Conservation (phyloP, 2,329 filamentous ascomycete species). For the Periconia digitata region DNA sequence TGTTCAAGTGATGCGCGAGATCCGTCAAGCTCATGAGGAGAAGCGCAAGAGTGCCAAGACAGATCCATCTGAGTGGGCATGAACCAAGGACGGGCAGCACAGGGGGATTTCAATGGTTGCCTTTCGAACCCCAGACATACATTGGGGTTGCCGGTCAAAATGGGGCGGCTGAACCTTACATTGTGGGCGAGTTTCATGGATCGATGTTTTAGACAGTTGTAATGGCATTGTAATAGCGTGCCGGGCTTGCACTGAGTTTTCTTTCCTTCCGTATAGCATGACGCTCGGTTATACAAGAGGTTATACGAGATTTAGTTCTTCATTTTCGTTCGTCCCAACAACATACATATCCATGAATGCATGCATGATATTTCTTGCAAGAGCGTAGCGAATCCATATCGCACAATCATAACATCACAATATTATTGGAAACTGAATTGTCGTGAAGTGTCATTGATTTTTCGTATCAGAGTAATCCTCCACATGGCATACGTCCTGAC, state of each 20-base stretch:
- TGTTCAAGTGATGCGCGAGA: conserved; percentile 30
- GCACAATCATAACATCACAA: conserved; percentile 11
- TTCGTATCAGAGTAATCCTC: conserved; percentile 29
- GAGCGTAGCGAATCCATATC: background rate
- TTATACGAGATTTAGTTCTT: background rate
- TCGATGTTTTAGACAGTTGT: too few relatives aligned
- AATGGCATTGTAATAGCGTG: background rate
- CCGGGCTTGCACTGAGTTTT: background rate
- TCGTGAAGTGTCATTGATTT: conserved; percentile 43
- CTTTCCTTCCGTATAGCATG: background rate
- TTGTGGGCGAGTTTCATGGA: too few relatives aligned
- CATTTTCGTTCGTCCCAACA: too few relatives aligned
- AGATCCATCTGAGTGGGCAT: conserved; percentile 12
- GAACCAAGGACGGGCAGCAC: background rate
- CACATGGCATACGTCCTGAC: conserved; percentile 38
- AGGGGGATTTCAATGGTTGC: too few relatives aligned
- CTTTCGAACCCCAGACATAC: too few relatives aligned
- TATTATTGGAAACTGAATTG: conserved; percentile 12
- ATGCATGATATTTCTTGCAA: too few relatives aligned
- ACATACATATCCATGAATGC: too few relatives aligned
- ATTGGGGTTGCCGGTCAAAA: too few relatives aligned
- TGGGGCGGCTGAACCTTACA: too few relatives aligned
- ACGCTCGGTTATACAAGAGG: background rate
- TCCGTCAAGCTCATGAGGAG: conserved; percentile 19
- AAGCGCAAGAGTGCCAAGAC: conserved; percentile 8